Percentiles rank a stretch among this genome's conserved stretches.
Conservation (phyloP, 768 basidiomycete species). For the Lentinula detonsa region DNA sequence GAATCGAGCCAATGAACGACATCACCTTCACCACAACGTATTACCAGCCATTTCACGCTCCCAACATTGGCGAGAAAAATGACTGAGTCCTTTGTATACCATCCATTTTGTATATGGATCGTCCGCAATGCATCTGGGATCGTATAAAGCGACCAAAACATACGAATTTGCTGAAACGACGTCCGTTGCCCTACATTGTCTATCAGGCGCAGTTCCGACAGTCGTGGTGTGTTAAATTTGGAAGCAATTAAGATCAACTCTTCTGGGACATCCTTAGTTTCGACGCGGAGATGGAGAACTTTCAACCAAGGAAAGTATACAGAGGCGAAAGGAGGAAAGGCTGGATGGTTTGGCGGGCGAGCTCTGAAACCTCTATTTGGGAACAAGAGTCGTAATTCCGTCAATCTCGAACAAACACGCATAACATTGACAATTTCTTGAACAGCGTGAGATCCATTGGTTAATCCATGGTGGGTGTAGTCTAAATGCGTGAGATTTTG, state of each 20-base stretch:
- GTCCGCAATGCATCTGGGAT: slow-evolving; percentile 31
- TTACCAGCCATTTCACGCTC: not conserved
- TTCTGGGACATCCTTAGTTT: slow-evolving; percentile 52
- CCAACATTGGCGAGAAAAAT: not conserved
- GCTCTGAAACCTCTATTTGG: slow-evolving; percentile 27
- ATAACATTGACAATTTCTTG: slow-evolving; percentile 56
- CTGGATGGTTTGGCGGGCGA: slow-evolving; percentile 13
- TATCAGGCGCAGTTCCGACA: slow-evolving; percentile 41
- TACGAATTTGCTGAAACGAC: slow-evolving; percentile 38
- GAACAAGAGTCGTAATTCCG: slow-evolving; percentile 52
- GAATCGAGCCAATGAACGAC: not conserved
- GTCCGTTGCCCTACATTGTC: slow-evolving; percentile 31
- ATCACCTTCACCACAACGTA: not conserved
- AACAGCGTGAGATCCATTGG: slow-evolving; percentile 46
- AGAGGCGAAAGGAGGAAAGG: slow-evolving; percentile 18
- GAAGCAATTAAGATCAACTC: slow-evolving; percentile 50
- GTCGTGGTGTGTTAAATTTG: slow-evolving; percentile 40
- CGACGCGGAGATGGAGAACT: slow-evolving; percentile 43
- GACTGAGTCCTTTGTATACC: slow-evolving; percentile 29
- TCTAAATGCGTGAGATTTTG: slow-evolving; percentile 57
- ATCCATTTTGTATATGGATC: slow-evolving; percentile 38
- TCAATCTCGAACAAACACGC: slow-evolving; percentile 43
- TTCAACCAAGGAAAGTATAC: slow-evolving; percentile 41
- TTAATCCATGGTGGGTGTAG: slow-evolving; percentile 71
- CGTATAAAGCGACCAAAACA: slow-evolving; percentile 40